A percentile compares a stretch with the other conserved stretches of the same genome.
These are phyloP conservation scores for Eimeria maxima DNA, from an alignment of 169 alveolate species.

Conservation along the genomic window DNA sequence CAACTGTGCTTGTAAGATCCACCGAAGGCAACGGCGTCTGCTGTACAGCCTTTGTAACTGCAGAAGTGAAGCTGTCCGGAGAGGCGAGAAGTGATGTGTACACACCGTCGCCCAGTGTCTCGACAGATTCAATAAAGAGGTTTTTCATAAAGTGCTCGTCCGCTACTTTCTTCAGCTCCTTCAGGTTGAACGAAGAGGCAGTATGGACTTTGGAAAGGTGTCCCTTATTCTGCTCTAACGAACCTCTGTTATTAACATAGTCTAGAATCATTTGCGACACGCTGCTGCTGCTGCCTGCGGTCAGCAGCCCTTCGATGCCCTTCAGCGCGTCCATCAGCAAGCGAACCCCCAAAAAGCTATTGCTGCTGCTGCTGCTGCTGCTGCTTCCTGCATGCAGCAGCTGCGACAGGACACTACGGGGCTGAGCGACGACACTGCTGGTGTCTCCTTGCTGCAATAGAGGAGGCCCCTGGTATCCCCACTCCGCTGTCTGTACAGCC, in stretches of 20 bases:
- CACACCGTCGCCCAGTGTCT: not conserved
- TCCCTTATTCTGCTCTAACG: not conserved
- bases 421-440: not conserved
- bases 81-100: not conserved
- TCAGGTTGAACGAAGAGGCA: not conserved
- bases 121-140: not conserved
- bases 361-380: not conserved
- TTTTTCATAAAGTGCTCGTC: not conserved
- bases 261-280: no score
- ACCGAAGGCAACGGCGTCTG: not conserved
- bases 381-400: not conserved
- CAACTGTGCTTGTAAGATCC: not conserved
- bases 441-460: not conserved
- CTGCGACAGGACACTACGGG: not conserved
- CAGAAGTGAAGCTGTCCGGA: not conserved
- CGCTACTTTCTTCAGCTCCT: not conserved
- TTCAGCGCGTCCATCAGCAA: not conserved
- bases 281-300: no score
- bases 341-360: not conserved
- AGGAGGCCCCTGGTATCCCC: not conserved
- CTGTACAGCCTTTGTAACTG: not conserved
- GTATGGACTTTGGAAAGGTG: not conserved
- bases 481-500: not conserved
- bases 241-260: not conserved
- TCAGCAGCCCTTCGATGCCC: not conserved